Conservation (phyloP, 306 rosid genomes). For the Ochetophila trinervis region DNA sequence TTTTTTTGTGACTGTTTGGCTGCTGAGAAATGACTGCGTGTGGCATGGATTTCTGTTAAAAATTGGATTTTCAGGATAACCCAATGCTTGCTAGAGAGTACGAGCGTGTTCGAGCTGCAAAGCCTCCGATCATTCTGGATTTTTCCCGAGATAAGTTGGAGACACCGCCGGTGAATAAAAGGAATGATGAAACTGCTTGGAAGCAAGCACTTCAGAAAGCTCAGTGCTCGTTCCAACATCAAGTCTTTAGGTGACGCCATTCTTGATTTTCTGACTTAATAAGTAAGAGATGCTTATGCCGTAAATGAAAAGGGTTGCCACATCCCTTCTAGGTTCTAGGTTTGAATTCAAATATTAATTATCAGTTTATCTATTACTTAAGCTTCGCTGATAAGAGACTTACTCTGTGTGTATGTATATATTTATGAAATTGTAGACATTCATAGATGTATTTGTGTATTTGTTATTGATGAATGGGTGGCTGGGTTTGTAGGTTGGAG, state of each 20-base stretch:
- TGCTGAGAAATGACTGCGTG: constrained; percentile 2
- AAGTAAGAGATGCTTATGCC: too few relatives aligned
- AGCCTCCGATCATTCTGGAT: constrained; percentile 78
- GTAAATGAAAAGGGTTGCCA: too few relatives aligned
- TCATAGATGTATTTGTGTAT: background rate
- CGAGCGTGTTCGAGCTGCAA: constrained; percentile 88
- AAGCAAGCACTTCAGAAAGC: constrained; percentile 69
- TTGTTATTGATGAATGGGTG: constrained; percentile 16
- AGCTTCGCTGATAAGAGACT: too few relatives aligned
- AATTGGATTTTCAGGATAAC: constrained; percentile 44
- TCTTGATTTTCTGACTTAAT: too few relatives aligned
- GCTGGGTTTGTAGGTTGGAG: constrained; percentile 65
- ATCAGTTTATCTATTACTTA: too few relatives aligned
- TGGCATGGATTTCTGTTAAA: constrained; percentile 6
- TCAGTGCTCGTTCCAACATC: constrained; percentile 69
- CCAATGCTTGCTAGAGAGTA: constrained; percentile 90
- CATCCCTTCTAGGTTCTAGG: too few relatives aligned
- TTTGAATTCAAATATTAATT: too few relatives aligned
- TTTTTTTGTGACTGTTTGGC: background rate
- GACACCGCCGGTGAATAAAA: constrained; percentile 47
- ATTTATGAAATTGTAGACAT: background rate
- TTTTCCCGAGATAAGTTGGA: constrained; percentile 65
- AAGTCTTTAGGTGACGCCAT: constrained; percentile 54
- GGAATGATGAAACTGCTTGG: constrained; percentile 90
- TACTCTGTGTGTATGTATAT: background rate